Conservation (phyloP, 345 rosid genomes). For the Populus deltoides region DNA sequence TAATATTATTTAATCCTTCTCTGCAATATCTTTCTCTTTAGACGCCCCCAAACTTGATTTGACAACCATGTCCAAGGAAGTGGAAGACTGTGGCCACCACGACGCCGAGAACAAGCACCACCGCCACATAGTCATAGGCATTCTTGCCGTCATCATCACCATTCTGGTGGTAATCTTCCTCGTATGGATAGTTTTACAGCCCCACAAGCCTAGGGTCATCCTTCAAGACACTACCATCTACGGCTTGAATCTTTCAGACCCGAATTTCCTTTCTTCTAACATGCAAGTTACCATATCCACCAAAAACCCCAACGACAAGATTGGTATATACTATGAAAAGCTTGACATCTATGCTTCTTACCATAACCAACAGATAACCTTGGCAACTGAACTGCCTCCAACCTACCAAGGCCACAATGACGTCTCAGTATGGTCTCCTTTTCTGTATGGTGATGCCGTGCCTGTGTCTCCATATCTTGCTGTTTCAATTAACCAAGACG, state of each 20-base stretch:
- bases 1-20: no score
- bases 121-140: constrained; percentile 14
- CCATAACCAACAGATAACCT: constrained; percentile 69
- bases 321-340: constrained; percentile 57
- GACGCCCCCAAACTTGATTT: no score
- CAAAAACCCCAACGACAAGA: constrained; percentile 58
- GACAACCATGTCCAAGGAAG: not conserved
- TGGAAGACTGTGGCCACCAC: not conserved
- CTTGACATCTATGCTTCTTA: constrained; percentile 56
- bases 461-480: constrained; percentile 47
- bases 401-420: constrained; percentile 70
- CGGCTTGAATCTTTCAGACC: constrained; percentile 49
- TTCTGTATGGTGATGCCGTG: constrained; percentile 43
- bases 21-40: no score
- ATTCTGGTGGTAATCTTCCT: constrained; percentile 43
- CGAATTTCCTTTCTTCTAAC: constrained; percentile 40
- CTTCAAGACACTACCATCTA: constrained; percentile 65
- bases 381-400: constrained; percentile 44
- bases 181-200: constrained; percentile 55
- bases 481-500: constrained; percentile 47
- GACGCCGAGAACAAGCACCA: not conserved
- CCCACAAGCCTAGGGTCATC: constrained; percentile 58
- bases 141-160: constrained; percentile 12
- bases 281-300: constrained; percentile 64
- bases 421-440: constrained; percentile 64